Conservation (phyloP, 2,329 filamentous ascomycete genomes). For the Dothiorella sarmentorum region DNA sequence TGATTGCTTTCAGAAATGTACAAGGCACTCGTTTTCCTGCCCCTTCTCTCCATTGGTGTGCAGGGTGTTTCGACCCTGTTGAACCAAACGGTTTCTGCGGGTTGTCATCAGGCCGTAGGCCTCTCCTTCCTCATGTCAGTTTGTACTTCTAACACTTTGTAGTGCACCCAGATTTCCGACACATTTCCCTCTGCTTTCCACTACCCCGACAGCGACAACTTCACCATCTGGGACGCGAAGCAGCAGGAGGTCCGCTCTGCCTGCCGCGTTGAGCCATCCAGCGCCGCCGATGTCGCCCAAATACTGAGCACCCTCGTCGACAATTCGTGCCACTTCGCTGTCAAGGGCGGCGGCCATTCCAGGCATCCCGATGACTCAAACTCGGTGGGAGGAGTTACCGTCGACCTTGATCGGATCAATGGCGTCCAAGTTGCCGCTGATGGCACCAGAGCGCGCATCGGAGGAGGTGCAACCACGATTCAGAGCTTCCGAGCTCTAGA, state of each 20-base stretch:
- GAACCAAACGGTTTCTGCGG: too few relatives aligned
- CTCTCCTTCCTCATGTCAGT: too few relatives aligned
- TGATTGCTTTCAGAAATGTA: too few relatives aligned
- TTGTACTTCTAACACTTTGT: too few relatives aligned
- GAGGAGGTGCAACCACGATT: slow-evolving; percentile 30
- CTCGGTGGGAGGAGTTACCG: slow-evolving; percentile 30
- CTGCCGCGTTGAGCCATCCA: neutral
- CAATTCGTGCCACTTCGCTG: slow-evolving; percentile 23
- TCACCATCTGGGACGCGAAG: neutral
- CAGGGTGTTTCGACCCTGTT: too few relatives aligned
- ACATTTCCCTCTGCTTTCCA: neutral
- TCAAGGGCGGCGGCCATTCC: slow-evolving; percentile 33
- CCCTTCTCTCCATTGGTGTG: too few relatives aligned
- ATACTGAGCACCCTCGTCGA: slow-evolving; percentile 28
- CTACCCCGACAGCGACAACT: neutral
- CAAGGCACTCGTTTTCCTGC: too few relatives aligned
- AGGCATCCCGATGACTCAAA: slow-evolving; percentile 24
- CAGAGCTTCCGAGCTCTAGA: slow-evolving; percentile 20
- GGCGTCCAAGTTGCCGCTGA: slow-evolving; percentile 27
- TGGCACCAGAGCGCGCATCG: slow-evolving; percentile 26
- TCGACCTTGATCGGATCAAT: slow-evolving; percentile 29
- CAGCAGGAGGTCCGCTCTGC: neutral
- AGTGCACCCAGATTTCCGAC: neutral
- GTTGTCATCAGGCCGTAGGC: too few relatives aligned
- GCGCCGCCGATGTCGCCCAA: slow-evolving; percentile 26